phyloP scores from a whole-genome alignment of 176 grass and related monocot genomes.

The Phoenix roebelenii region DNA sequence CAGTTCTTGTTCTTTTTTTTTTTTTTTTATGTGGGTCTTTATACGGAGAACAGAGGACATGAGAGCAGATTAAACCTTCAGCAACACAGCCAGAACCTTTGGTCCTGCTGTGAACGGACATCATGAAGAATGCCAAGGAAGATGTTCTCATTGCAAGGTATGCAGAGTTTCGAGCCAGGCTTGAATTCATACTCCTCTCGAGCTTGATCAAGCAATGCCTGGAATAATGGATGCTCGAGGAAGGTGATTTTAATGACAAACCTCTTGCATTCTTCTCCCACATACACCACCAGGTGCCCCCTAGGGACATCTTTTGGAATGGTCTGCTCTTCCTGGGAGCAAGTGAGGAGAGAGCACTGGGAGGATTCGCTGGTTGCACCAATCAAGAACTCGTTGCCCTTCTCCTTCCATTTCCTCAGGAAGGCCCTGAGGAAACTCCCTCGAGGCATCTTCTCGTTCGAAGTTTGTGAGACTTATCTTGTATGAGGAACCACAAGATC shows the following conservation, averaged over 20 bases:
- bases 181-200: conserved; percentile 13
- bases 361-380: background rate
- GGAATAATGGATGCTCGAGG: conserved; percentile 14
- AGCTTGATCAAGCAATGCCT: conserved; percentile 10
- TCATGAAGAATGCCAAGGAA: conserved; percentile 2
- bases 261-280: conserved; percentile 10
- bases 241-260: conserved; percentile 2
- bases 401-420: conserved; percentile 9
- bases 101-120: conserved; percentile 4
- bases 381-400: background rate
- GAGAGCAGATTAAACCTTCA: background rate
- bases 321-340: background rate
- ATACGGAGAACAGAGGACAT: too few species aligned
- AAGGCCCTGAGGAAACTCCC: background rate
- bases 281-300: conserved; percentile 9
- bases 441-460: background rate
- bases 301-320: conserved; percentile 10
- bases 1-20: too few species aligned
- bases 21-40: too few species aligned
- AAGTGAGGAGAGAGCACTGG: background rate
- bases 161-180: background rate
- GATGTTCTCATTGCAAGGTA: conserved; percentile 9
- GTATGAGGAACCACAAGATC: background rate
- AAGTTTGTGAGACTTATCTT: background rate
- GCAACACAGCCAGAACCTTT: conserved; percentile 2